Conservation (phyloP, 2,329 filamentous ascomycete genomes). For the Pestalotiopsis sp. region DNA sequence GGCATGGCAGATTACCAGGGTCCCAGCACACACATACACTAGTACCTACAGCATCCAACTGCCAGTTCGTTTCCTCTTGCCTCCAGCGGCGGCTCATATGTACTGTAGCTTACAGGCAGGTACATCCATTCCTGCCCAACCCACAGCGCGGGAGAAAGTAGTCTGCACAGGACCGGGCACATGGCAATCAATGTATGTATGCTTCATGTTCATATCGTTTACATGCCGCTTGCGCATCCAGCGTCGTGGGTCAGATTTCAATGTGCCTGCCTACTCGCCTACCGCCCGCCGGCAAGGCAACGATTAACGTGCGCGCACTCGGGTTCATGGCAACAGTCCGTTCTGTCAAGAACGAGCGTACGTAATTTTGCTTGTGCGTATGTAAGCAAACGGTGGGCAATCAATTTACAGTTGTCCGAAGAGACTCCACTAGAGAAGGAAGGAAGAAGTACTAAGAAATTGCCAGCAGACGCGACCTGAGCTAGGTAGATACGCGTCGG, state of each 20-base stretch:
- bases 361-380: neutral
- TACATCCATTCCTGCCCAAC: no score
- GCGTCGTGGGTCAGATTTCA: no score
- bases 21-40: no score
- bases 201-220: no score
- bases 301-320: neutral
- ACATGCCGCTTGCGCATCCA: no score
- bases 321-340: neutral
- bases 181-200: no score
- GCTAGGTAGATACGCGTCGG: neutral
- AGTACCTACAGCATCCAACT: no score
- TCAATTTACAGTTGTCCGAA: neutral
- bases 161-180: no score
- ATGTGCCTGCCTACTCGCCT: neutral
- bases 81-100: no score
- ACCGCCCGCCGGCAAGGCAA: neutral
- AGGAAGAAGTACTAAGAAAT: neutral
- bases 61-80: no score
- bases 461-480: neutral
- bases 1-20: conserved; percentile 7
- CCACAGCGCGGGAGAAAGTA: no score
- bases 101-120: no score
- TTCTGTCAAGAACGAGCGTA: neutral
- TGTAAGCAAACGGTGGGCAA: neutral
- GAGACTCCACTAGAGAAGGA: neutral